Evolutionary conservation across 2,329 filamentous ascomycete species (phyloP).

Genomic region (Sporothrix humicola): DNA sequence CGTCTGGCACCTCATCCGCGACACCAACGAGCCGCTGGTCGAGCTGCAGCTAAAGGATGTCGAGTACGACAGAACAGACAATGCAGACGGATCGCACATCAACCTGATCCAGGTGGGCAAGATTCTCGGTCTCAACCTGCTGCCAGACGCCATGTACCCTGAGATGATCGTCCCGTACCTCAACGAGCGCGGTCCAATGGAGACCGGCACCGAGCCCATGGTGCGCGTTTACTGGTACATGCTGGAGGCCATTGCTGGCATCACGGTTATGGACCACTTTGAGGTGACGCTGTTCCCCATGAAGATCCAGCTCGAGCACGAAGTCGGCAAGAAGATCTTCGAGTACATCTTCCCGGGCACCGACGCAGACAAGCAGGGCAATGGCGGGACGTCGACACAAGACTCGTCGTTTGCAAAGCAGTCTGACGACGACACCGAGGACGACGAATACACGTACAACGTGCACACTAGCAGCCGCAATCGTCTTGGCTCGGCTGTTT

Average conservation of each 20-base stretch:
- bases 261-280: conserved; percentile 95
- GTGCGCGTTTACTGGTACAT: conserved; percentile 96
- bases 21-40: conserved; percentile 83
- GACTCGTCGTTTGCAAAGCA: conserved; percentile 19
- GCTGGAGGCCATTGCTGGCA: conserved; percentile 96
- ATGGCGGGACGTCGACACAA: conserved; percentile 49
- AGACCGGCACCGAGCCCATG: conserved; percentile 74
- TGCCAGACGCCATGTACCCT: conserved; percentile 90
- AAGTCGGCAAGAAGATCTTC: conserved; percentile 90
- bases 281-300: conserved; percentile 92
- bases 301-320: conserved; percentile 89
- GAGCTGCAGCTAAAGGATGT: conserved; percentile 92
- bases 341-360: conserved; percentile 96
- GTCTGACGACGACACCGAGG: conserved; percentile 44
- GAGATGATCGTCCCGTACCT: conserved; percentile 93
- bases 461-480: conserved; percentile 39
- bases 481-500: conserved; percentile 42
- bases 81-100: conserved; percentile 94
- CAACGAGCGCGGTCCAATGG: conserved; percentile 63
- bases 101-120: conserved; percentile 89
- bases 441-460: conserved; percentile 49
- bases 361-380: conserved; percentile 51
- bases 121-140: conserved; percentile 85
- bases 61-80: conserved; percentile 93
- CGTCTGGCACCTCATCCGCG: conserved; percentile 93